Evolutionary conservation across 306 rosid genomes (phyloP).

Genomic region (Citrullus mucosospermus): DNA sequence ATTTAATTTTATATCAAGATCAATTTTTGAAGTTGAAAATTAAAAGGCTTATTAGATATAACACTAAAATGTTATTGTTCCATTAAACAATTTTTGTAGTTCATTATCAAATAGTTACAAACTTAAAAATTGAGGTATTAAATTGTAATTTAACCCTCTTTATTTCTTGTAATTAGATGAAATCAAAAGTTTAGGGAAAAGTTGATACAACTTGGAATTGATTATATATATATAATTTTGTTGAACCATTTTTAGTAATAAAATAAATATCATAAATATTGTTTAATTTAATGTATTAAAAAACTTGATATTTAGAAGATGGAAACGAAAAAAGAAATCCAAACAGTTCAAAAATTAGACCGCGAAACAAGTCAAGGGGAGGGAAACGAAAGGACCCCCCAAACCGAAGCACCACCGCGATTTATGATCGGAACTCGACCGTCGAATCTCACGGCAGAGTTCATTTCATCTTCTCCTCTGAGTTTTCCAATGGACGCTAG

Average conservation of each 20-base stretch:
- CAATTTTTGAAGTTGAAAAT: too few species aligned
- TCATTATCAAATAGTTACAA: too few species aligned
- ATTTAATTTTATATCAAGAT: too few species aligned
- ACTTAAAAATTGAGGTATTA: too few species aligned
- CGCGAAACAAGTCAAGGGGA: neutral
- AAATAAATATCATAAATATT: neutral
- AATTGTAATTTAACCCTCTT: too few species aligned
- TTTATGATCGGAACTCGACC: neutral
- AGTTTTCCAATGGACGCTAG: neutral
- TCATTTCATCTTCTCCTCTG: neutral
- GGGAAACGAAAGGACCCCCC: neutral
- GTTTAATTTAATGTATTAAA: neutral
- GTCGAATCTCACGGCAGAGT: neutral
- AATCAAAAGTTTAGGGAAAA: too few species aligned
- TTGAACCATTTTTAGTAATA: neutral
- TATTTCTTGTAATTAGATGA: too few species aligned
- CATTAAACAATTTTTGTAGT: too few species aligned
- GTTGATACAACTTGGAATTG: too few species aligned
- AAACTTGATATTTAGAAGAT: neutral
- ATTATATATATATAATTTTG: too few species aligned
- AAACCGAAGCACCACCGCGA: neutral
- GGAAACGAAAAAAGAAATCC: neutral
- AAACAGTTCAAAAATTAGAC: neutral
- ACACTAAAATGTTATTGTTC: too few species aligned
- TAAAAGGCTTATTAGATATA: too few species aligned